A percentile compares a stretch with the other conserved stretches of the same genome.
These are phyloP conservation scores for Coelastrella sp. DNA, from an alignment of 139 green algal genomes.

Conservation along the genomic window DNA sequence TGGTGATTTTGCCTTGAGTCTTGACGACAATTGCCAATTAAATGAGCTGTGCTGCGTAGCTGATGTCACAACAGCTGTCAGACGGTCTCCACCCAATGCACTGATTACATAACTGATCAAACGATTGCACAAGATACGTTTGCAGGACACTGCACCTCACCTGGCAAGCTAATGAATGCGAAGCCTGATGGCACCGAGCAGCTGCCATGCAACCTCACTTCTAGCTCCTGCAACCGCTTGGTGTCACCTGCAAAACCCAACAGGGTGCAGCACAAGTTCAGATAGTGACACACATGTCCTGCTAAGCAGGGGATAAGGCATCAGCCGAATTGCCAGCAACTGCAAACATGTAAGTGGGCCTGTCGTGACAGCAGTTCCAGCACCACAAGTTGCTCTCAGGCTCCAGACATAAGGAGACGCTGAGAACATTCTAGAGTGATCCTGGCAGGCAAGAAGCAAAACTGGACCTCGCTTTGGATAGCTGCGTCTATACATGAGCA, in stretches of 20 bases:
- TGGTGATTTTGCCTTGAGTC: too few relatives aligned
- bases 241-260: constrained; percentile 60
- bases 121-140: neutral
- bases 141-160: constrained; percentile 14
- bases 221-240: constrained; percentile 69
- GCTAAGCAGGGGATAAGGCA: neutral
- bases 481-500: too few relatives aligned
- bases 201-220: constrained; percentile 66
- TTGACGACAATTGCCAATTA: too few relatives aligned
- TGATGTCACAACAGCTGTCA: neutral
- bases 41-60: too few relatives aligned
- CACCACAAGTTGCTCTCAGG: too few relatives aligned
- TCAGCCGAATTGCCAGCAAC: too few relatives aligned
- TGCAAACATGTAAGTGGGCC: too few relatives aligned
- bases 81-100: neutral
- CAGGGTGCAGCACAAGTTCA: neutral
- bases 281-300: neutral
- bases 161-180: constrained; percentile 44
- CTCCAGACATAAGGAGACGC: too few relatives aligned
- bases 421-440: too few relatives aligned
- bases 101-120: neutral
- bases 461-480: too few relatives aligned
- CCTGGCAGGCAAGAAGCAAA: too few relatives aligned
- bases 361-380: too few relatives aligned
- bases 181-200: constrained; percentile 66